These are phyloP conservation scores for Rhododendron kiyosumense DNA, from an alignment of 148 eudicot species.

Conservation along the genomic window DNA sequence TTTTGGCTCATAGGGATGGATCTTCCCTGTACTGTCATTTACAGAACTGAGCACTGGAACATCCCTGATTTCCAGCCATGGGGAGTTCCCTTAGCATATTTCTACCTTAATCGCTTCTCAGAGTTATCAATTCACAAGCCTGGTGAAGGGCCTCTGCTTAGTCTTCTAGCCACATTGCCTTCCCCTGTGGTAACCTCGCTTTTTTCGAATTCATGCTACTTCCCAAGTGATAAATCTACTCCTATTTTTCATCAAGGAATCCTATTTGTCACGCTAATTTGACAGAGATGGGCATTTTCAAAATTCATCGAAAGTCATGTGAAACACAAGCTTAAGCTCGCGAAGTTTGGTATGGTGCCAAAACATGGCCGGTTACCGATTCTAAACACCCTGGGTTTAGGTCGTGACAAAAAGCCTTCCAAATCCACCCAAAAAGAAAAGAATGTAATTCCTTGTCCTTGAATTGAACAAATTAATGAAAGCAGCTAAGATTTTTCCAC, in stretches of 20 bases:
- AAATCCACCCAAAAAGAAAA: too few species aligned
- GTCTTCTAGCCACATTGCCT: conserved; percentile 43
- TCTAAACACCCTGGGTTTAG: too few species aligned
- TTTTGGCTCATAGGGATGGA: conserved; percentile 30
- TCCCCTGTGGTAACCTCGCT: conserved; percentile 52
- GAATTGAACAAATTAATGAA: too few species aligned
- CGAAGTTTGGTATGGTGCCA: conserved; percentile 51
- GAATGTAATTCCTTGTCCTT: too few species aligned
- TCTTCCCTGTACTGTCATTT: conserved; percentile 50
- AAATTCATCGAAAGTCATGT: conserved; percentile 59
- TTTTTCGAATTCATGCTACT: not conserved
- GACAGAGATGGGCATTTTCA: conserved; percentile 55
- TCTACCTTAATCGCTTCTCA: conserved; percentile 56
- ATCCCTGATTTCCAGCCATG: conserved; percentile 45
- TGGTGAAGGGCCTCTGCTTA: conserved; percentile 44
- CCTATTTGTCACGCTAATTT: conserved; percentile 3
- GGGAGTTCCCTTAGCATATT: conserved; percentile 34
- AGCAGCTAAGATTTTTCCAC: too few species aligned
- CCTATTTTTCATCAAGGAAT: not conserved
- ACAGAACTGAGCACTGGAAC: conserved; percentile 56
- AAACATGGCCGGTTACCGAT: not conserved
- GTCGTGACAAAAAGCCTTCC: too few species aligned
- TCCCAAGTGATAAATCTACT: not conserved
- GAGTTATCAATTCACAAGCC: conserved; percentile 71
- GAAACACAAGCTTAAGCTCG: conserved; percentile 32